Base-by-base conservation (phyloP, 257 asterid species). In the Agastache rugosa region DNA sequence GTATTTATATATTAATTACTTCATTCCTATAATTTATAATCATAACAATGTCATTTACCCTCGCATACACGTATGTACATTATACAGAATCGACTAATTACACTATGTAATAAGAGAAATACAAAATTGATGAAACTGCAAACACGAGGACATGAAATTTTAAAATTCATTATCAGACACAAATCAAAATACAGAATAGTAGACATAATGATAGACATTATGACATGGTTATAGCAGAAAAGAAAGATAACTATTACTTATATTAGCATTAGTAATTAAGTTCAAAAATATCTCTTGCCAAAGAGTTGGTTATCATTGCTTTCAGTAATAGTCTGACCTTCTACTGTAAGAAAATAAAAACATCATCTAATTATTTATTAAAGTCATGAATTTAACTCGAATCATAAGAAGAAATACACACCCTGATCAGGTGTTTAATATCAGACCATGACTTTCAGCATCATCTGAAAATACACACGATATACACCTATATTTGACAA, bases 221-320 rank as follows among this genome's bases (percentile, higher is more conserved):
- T 22, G 23, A 17, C 74, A 79, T 29, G 34, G 42, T 55, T 54
- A 27, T 55, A 8, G 42, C 61, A 27, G 15, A 55, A 31, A 63
- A 42, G 39, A 44, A 8, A 72, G 77, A 64, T 61, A 63, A 7
- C 69, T 59, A 17, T 37, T 63, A 23, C 58, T 48, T 11, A 53
- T 50, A 45, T 9, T 53, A 17, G 54, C 51, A 51, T 39, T 50
- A n/a, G 53, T 17, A 76, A n/a, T 27, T n/a, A 16, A 34, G 17
- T 29, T 22, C 54, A 39, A 58, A 55, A 7, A 64, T 12, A 31
- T 19, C 51, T 45, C 51, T 35, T 14, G 48, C 50, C 60, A 74
- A n/a, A 64, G 53, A 65, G 48, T 64, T 51, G 20, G 54, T 16
- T 47, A 16, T 14, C 54, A 47, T 47, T 47, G 54, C 20, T 14